phyloP scores from a whole-genome alignment of 1,284 basidiomycete species.

The Ceratorhiza oryzae-sativae region DNA sequence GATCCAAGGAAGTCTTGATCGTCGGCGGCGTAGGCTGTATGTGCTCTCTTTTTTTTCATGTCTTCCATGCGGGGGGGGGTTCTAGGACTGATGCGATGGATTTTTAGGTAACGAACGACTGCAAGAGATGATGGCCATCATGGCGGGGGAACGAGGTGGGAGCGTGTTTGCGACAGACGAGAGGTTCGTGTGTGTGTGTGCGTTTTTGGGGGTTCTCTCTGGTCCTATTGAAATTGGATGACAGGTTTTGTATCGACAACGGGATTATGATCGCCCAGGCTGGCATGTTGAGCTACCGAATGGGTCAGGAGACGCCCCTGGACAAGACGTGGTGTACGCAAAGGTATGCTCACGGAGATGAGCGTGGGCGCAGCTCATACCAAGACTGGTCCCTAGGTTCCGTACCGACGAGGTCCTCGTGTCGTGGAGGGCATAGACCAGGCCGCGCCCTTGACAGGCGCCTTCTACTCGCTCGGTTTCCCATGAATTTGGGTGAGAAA shows the following conservation, averaged over 20 bases:
- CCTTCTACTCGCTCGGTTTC: too few relatives aligned
- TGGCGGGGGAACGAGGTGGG: slow-evolving; percentile 91
- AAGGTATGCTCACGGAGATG: slow-evolving; percentile 59
- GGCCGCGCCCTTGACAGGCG: background rate
- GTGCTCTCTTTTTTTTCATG: too few relatives aligned
- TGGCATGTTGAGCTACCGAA: slow-evolving; percentile 88
- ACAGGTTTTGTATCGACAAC: slow-evolving; percentile 99
- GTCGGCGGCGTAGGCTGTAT: slow-evolving; percentile 98
- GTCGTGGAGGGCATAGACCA: slow-evolving; percentile 71
- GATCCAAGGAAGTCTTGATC: slow-evolving; percentile 93
- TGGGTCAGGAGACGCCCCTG: slow-evolving; percentile 86
- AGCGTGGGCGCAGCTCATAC: background rate
- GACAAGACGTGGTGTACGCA: slow-evolving; percentile 88
- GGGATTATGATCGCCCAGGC: slow-evolving; percentile 99
- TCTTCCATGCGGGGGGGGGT: too few relatives aligned
- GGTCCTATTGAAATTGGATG: background rate
- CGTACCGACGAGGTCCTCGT: slow-evolving; percentile 91
- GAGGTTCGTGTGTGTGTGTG: slow-evolving; percentile 61
- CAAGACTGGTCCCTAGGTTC: slow-evolving; percentile 61
- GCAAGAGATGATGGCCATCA: slow-evolving; percentile 99
- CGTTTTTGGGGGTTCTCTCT: background rate
- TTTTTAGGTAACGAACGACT: slow-evolving; percentile 86
- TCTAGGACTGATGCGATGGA: background rate
- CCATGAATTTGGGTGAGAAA: too few relatives aligned
- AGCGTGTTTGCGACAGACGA: slow-evolving; percentile 96